These are phyloP conservation scores for Serendipita sp. DNA, from an alignment of 768 basidiomycete genomes.

Conservation along the genomic window DNA sequence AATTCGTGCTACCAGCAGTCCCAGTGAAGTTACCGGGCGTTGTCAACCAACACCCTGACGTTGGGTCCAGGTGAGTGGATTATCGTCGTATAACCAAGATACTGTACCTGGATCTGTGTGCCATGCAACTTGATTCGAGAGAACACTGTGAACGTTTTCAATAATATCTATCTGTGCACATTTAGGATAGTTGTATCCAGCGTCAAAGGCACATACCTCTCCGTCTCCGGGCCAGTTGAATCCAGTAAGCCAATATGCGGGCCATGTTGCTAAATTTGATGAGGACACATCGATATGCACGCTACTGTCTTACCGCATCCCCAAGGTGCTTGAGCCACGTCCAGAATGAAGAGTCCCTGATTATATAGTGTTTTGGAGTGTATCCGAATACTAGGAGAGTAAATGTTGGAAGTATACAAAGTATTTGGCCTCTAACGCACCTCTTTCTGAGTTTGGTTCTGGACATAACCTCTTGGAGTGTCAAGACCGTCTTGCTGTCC, in stretches of 20 bases:
- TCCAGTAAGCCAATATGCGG: slow-evolving; percentile 48
- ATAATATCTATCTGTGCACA: slow-evolving; percentile 37
- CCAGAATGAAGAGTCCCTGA: slow-evolving; percentile 69
- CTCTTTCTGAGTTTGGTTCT: not conserved
- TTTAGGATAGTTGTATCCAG: not conserved
- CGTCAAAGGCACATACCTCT: slow-evolving; percentile 31
- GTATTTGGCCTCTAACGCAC: not conserved
- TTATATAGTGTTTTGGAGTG: slow-evolving; percentile 46
- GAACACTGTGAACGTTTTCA: slow-evolving; percentile 70
- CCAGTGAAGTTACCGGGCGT: slow-evolving; percentile 43
- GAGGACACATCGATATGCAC: not conserved
- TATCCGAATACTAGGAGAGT: slow-evolving; percentile 50
- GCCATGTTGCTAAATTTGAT: slow-evolving; percentile 52
- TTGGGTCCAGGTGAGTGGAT: not conserved
- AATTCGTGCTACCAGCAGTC: slow-evolving; percentile 32
- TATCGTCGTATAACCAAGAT: not conserved
- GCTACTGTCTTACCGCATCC: slow-evolving; percentile 50
- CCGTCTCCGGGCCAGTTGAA: slow-evolving; percentile 23
- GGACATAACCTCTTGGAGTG: slow-evolving; percentile 25
- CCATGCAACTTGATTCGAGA: slow-evolving; percentile 68
- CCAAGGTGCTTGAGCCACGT: slow-evolving; percentile 70
- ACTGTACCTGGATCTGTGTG: slow-evolving; percentile 46
- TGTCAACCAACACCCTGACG: slow-evolving; percentile 40
- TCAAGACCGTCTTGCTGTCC: slow-evolving; percentile 44
- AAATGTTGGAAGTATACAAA: not conserved